Conservation (phyloP, 768 basidiomycete species). For the Fistulinella prunicolor region DNA sequence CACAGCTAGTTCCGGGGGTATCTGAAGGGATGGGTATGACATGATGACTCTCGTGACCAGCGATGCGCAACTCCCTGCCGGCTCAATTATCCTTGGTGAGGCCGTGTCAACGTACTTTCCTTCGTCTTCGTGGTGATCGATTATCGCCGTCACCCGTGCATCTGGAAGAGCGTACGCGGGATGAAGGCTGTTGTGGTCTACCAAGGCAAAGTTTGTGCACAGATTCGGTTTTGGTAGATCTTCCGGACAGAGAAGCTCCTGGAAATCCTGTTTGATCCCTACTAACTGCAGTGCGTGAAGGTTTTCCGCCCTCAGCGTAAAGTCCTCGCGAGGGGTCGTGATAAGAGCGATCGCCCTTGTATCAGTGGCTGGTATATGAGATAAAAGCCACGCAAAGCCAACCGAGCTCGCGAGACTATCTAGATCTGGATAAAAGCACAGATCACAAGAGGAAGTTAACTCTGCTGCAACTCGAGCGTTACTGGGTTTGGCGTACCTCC, state of each 20-base stretch:
- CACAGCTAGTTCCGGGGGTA: conserved; percentile 63
- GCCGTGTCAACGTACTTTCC: conserved; percentile 55
- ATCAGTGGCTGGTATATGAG: conserved; percentile 31
- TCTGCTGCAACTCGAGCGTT: background rate
- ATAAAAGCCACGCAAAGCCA: conserved; percentile 75
- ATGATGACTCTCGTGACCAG: conserved; percentile 47
- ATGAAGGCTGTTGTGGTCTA: conserved; percentile 84
- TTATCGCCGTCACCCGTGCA: conserved; percentile 64
- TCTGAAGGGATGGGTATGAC: conserved; percentile 20
- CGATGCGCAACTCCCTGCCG: conserved; percentile 77
- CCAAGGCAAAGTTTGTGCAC: conserved; percentile 67
- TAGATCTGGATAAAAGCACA: conserved; percentile 57
- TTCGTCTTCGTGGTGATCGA: conserved; percentile 95
- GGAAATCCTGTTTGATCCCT: conserved; percentile 45
- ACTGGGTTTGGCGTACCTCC: conserved; percentile 56
- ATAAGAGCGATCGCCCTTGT: conserved; percentile 67
- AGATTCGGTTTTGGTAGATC: conserved; percentile 50
- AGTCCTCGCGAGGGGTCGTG: conserved; percentile 63
- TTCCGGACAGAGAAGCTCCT: conserved; percentile 62
- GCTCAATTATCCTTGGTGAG: conserved; percentile 62
- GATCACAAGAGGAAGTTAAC: background rate
- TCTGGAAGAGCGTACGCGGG: conserved; percentile 38
- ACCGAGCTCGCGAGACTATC: conserved; percentile 87
- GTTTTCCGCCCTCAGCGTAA: conserved; percentile 86
- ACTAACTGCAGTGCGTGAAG: conserved; percentile 65